phyloP scores from a whole-genome alignment of 768 basidiomycete species.

The Ramaria sp. region DNA sequence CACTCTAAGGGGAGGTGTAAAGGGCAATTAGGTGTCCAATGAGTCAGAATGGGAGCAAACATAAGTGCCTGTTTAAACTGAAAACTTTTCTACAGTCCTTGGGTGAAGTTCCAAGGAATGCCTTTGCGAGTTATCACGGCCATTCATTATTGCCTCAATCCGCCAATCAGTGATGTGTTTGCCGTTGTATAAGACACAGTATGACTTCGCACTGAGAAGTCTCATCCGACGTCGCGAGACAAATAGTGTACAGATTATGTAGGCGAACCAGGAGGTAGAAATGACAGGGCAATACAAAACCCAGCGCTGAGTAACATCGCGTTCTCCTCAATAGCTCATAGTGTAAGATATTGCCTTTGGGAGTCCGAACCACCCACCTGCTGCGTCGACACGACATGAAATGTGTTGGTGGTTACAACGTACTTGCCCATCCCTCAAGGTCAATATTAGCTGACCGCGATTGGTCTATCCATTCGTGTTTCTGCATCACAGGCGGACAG shows the following conservation, averaged over 20 bases:
- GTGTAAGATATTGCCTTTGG: not conserved
- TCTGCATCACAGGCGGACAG: slow-evolving; percentile 27
- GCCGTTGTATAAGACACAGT: too few relatives aligned
- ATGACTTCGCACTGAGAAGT: not conserved
- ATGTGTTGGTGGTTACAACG: slow-evolving; percentile 35
- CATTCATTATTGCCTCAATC: too few relatives aligned
- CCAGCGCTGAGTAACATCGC: not conserved
- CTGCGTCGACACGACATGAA: not conserved
- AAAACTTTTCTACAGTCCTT: too few relatives aligned
- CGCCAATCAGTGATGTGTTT: not conserved
- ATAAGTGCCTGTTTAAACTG: too few relatives aligned
- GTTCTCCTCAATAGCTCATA: not conserved
- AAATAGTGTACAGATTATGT: not conserved
- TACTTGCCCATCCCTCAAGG: slow-evolving; percentile 71
- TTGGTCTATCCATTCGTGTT: slow-evolving; percentile 63
- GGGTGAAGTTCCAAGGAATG: too few relatives aligned
- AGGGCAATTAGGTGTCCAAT: too few relatives aligned
- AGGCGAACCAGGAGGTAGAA: not conserved
- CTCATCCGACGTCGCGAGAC: not conserved
- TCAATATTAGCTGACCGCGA: slow-evolving; percentile 53
- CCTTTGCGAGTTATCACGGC: too few relatives aligned
- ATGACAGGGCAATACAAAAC: not conserved
- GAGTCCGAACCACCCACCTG: not conserved
- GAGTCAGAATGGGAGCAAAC: too few relatives aligned
- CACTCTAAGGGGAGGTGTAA: too few relatives aligned